Evolutionary conservation across 139 green algal species (phyloP), one percentile per base, ranked within the genome.

Genomic region (Chlamydomonas incerta): DNA sequence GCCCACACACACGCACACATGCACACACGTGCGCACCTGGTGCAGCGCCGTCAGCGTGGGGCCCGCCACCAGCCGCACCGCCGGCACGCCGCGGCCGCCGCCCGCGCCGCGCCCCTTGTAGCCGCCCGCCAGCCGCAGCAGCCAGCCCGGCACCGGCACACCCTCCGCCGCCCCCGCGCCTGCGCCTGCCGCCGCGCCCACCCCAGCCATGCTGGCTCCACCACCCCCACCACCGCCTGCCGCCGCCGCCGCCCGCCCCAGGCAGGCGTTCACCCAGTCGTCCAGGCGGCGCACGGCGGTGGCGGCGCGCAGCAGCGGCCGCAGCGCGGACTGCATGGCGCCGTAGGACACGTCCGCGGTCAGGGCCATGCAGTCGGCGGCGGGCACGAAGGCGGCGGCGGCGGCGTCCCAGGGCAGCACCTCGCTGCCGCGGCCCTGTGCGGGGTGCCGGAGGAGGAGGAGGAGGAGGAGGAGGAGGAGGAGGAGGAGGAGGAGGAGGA

Each of bases 21-120:
- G n/a, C n/a, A n/a, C n/a, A n/a, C n/a, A n/a, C n/a, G 23, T 58
- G 20, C 62, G 26, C 66, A 47, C 67, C 67, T 72, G 67, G 31
- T 76, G 65, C n/a, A 85, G 31, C 21, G 79, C 47, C 66, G 68
- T 66, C 66, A 85, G 47, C 4, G 79, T 85, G 47, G 79, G 79
- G 21, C 79, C 79, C 28, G 55, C 41, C 63, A 66, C 41, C 63
- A 83, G 41, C 31, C n/a, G 14, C 79, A 85, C 15, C 41, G 26
- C 24, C 37, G n/a, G n/a, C 37, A 6, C 31, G 63, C 11, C 52
- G 29, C 63, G 18, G 29, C 63, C n/a, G 65, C 65, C 29, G n/a
- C n/a, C n/a, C n/a, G 13, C n/a, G 5, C n/a, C 65, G 13, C 2
- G 65, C 8, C 29, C 65, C 65, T 6, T 23, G 18, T 76, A 3